Evolutionary conservation across 2,329 filamentous ascomycete species (phyloP).

Genomic region (Fonsecaea pugnacius): DNA sequence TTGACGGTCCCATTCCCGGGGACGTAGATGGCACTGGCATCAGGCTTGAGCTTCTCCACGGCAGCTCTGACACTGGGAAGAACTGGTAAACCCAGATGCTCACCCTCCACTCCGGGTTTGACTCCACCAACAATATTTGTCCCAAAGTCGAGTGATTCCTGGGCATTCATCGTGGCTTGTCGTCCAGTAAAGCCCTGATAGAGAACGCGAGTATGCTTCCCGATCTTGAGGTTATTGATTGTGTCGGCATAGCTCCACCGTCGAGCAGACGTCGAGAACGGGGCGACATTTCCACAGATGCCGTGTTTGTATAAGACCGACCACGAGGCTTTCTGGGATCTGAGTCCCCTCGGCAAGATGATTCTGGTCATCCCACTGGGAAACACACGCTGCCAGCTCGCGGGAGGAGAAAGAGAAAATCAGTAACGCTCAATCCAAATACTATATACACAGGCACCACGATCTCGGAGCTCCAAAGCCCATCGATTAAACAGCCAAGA

Average conservation of each 20-base stretch:
- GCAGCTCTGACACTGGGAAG: conserved; percentile 71
- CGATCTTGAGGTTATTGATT: conserved; percentile 68
- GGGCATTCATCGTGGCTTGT: conserved; percentile 74
- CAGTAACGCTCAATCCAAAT: neutral
- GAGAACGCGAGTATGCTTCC: conserved; percentile 67
- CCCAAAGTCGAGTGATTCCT: conserved; percentile 75
- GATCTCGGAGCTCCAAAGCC: neutral
- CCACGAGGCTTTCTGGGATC: conserved; percentile 25
- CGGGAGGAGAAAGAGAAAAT: neutral
- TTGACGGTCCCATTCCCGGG: conserved; percentile 72
- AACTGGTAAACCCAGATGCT: conserved; percentile 74
- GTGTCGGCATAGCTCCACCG: conserved; percentile 60
- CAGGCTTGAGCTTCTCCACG: conserved; percentile 70
- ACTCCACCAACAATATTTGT: conserved; percentile 81
- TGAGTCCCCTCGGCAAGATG: conserved; percentile 26
- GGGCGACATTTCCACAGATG: conserved; percentile 29
- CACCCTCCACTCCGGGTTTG: conserved; percentile 69
- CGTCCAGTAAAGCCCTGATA: conserved; percentile 73
- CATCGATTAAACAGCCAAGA: neutral
- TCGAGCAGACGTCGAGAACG: conserved; percentile 32
- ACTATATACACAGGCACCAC: neutral
- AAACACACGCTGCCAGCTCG: neutral
- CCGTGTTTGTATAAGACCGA: conserved; percentile 25
- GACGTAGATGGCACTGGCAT: conserved; percentile 80
- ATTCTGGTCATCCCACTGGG: conserved; percentile 24